Evolutionary conservation across 176 grass and related monocot genomes (phyloP), one percentile per base, ranked within the genome.

Genomic region (bread wheat (Triticum aestivum)): DNA sequence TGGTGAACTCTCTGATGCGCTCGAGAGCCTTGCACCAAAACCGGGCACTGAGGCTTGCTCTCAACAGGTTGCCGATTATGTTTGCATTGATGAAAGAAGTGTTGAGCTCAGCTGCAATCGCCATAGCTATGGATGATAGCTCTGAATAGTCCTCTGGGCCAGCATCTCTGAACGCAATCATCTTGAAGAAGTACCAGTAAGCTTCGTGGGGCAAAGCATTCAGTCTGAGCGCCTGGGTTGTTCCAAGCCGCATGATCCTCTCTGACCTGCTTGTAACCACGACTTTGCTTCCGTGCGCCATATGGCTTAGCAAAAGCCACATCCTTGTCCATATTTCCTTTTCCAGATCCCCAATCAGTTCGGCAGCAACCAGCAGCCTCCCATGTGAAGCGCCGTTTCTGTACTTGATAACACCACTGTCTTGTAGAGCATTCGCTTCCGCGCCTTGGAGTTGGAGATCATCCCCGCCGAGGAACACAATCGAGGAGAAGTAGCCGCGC

Each of bases 131-230:
- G 5, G 73, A 51, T 56, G 64, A 77, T 29, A 88, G 24, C 72
- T 65, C 32, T 0, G 30, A 32, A 8, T 75, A 34, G 0, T 79
- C 73, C 0, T 66, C 9, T 2, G 64, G 49, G 11, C 72, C 45
- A 49, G 65, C 45, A 14, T 56, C 79, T 13, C 89, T 41, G 10
- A 91, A 24, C 1, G 84, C 64, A 49, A 83, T 65, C 37, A 79
- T 80, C 73, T 79, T 79, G 29, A 91, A 91, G 17, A 87, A 84
- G 5, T 80, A 66, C 69, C 68, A 39, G 47, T 82, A 86, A 38
- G 83, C 78, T n/a, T 90, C 88, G 0, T 1, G 27, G 2, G 77
- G 12, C 32, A 90, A 49, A 24, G 21, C 5, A 2, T 79, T 18
- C 15, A 90, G 20, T 32, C 1, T 62, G 27, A 90, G 56, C 2